Evolutionary conservation across 768 basidiomycete species (phyloP), one percentile per base, ranked within the genome.

Genomic region (Boletus edulis): DNA sequence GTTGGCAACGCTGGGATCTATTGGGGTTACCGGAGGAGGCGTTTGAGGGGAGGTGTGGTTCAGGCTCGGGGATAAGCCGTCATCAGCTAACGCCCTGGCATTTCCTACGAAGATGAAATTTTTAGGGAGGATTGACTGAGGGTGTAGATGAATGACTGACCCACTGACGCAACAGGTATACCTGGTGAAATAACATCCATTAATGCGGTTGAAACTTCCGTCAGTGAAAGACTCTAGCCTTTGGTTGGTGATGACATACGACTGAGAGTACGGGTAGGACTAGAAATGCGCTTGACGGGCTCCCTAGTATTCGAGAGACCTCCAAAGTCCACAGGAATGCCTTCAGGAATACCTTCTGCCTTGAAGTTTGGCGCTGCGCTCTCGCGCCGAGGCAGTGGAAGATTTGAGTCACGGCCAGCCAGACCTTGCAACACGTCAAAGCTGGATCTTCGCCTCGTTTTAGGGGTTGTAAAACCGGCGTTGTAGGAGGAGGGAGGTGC

Each of bases 61-160:
- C 6, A 38, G 34, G 50, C 66, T 71, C 46, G 74, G 67, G 37
- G 70, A 66, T 63, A 75, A 72, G 35, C 83, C 83, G 58, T 91
- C 89, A 47, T 92, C 91, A 31, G 91, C 87, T 60, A 94, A 75
- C 27, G 86, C 86, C 43, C 89, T 85, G 40, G 90, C 91, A 75
- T 93, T 91, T 45, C 91, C 91, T 92, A 71, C 53, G 55, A 62
- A 41, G 48, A 62, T 48, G 46, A 52, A 51, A 39, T 32, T 55
- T 64, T 61, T 57, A 66, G 61, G 57, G 52, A 57, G 53, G 54
- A 51, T 52, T 48, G 55, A 46, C 51, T 7, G 22, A 47, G 31
- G 38, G 0, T 29, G n/a, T 18, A 47, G 51, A 57, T 46, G 39
- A 45, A 48, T 14, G 55, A 81, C 86, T 69, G 62, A 89, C 89